Evolutionary conservation across 192 early-diverging fungal species (phyloP).

Genomic region (Kickxella alabastrina): DNA sequence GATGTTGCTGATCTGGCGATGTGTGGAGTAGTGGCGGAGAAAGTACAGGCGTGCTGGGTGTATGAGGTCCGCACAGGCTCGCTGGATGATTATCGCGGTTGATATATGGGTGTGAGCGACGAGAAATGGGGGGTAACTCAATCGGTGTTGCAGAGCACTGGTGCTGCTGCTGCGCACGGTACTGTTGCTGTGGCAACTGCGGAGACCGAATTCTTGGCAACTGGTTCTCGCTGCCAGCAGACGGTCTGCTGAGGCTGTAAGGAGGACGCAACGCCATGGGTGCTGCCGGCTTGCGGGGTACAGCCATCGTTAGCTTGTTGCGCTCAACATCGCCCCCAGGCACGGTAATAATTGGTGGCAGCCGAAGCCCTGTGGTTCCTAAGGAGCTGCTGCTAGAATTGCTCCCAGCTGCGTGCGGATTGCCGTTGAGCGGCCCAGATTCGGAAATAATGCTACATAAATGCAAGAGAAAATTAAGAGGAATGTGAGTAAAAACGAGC

Average conservation of each 20-base stretch:
- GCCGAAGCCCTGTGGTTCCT: slow-evolving; percentile 2
- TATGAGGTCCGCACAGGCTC: slow-evolving; percentile 4
- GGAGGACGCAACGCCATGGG: slow-evolving; percentile 18
- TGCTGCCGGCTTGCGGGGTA: neutral
- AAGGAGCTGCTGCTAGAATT: neutral
- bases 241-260: slow-evolving; percentile 25
- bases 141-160: slow-evolving; percentile 16
- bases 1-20: slow-evolving; percentile 3
- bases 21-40: slow-evolving; percentile 6
- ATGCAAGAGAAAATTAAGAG: neutral
- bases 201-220: slow-evolving; percentile 40
- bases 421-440: slow-evolving; percentile 10
- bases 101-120: slow-evolving; percentile 39
- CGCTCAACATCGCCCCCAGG: slow-evolving; percentile 1
- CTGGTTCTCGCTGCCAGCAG: slow-evolving; percentile 14
- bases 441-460: slow-evolving; percentile 40
- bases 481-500: no score
- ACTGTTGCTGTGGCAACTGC: no score
- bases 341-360: slow-evolving; percentile 33
- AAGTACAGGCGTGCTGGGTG: slow-evolving; percentile 1
- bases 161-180: no score
- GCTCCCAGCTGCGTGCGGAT: neutral
- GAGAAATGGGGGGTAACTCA: slow-evolving; percentile 29
- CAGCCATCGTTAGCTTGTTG: slow-evolving; percentile 1
- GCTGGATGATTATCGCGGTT: slow-evolving; percentile 5